Evolutionary conservation across 2,329 filamentous ascomycete genomes (phyloP).

Genomic region (Bipolaris cookei): DNA sequence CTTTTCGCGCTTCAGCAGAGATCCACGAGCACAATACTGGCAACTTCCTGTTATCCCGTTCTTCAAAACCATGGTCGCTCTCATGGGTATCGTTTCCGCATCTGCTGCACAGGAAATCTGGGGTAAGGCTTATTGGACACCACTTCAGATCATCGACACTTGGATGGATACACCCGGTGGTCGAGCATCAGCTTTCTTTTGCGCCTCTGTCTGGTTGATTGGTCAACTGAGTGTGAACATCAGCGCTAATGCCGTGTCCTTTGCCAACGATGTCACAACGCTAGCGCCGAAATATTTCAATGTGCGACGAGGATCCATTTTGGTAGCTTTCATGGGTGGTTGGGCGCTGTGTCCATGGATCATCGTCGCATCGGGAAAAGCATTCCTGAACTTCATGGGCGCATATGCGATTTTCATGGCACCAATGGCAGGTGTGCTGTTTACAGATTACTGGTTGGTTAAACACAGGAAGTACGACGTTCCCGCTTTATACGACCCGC

Average conservation of each 20-base stretch:
- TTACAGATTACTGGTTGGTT: constrained; percentile 33
- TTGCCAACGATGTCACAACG: constrained; percentile 29
- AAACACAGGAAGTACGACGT: constrained; percentile 26
- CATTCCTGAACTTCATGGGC: constrained; percentile 36
- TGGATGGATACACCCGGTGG: constrained; percentile 22
- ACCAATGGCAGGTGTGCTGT: constrained; percentile 26
- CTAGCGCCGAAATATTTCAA: constrained; percentile 31
- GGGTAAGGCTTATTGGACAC: constrained; percentile 26
- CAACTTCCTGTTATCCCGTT: constrained; percentile 24
- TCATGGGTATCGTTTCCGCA: constrained; percentile 30
- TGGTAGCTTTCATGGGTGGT: constrained; percentile 23
- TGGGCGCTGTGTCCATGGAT: constrained; percentile 33
- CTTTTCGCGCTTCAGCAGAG: constrained; percentile 27
- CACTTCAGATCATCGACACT: constrained; percentile 27
- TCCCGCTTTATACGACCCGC: constrained; percentile 29
- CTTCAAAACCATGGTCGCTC: constrained; percentile 20
- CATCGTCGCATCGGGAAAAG: constrained; percentile 25
- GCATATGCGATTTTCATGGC: constrained; percentile 33
- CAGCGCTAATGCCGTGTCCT: constrained; percentile 30
- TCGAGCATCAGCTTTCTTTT: constrained; percentile 28
- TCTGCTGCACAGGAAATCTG: constrained; percentile 22
- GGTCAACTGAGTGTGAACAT: constrained; percentile 32
- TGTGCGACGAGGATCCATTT: constrained; percentile 26
- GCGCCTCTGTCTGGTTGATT: constrained; percentile 6
- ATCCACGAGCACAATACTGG: constrained; percentile 15